Evolutionary conservation across 1,139 yeast species (phyloP).

Genomic region (Wickerhamomyces sp.): DNA sequence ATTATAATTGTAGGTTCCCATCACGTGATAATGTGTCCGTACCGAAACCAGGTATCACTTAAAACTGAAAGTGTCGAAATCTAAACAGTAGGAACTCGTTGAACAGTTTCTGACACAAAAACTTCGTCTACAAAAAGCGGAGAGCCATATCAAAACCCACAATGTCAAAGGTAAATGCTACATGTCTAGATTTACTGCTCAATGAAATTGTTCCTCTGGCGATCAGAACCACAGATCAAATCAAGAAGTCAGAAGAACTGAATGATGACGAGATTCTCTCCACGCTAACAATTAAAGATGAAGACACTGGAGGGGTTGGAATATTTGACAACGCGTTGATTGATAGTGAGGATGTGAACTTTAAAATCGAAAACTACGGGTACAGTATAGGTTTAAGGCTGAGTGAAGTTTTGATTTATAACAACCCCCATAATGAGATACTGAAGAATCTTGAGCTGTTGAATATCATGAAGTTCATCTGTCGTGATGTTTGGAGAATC

Average conservation of each 20-base stretch:
- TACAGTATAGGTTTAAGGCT: conserved; percentile 69
- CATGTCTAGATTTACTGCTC: conserved; percentile 54
- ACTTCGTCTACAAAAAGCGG: neutral
- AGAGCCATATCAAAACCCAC: neutral
- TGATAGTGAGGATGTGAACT: conserved; percentile 48
- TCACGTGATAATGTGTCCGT: too few relatives aligned
- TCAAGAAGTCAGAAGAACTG: conserved; percentile 16
- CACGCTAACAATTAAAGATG: conserved; percentile 23
- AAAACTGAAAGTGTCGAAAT: too few relatives aligned
- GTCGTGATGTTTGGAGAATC: conserved; percentile 86
- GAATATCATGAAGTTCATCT: conserved; percentile 84
- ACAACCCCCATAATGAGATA: conserved; percentile 39
- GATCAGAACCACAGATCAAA: conserved; percentile 44
- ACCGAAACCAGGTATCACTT: too few relatives aligned
- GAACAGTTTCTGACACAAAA: too few relatives aligned
- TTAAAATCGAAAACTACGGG: conserved; percentile 66
- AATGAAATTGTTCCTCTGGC: conserved; percentile 75
- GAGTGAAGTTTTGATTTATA: conserved; percentile 65
- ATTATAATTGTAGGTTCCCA: too few relatives aligned
- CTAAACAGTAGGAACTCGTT: too few relatives aligned
- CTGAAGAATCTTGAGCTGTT: conserved; percentile 54
- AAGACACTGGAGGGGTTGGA: conserved; percentile 38
- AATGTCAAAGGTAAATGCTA: conserved; percentile 35
- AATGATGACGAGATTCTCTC: conserved; percentile 9
- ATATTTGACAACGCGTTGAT: conserved; percentile 33